phyloP scores from a whole-genome alignment of 371 early-diverging fungal genomes.

The Mucor indicus region DNA sequence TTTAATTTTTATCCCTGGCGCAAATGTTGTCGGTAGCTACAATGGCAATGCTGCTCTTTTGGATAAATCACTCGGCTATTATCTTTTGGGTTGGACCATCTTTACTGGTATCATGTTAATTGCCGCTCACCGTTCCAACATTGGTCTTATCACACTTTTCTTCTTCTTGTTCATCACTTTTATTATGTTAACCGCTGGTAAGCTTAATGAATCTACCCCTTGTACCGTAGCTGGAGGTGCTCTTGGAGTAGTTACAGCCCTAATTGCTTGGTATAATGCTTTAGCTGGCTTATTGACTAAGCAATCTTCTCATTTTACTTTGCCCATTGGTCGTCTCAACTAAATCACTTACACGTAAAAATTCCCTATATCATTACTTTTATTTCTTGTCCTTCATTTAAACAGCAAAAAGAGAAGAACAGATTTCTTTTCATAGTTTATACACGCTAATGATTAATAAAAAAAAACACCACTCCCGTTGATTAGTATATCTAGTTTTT shows the following conservation, averaged over 20 bases:
- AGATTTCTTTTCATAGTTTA: no score
- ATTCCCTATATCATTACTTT: no score
- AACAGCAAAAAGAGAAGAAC: no score
- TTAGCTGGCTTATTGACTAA: constrained; percentile 59
- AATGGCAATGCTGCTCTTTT: constrained; percentile 33
- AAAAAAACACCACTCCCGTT: no score
- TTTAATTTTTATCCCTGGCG: constrained; percentile 54
- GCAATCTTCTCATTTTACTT: constrained; percentile 53
- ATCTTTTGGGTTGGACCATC: constrained; percentile 69
- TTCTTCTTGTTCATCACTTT: constrained; percentile 65
- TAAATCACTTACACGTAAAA: no score
- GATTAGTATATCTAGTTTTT: no score
- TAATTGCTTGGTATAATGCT: constrained; percentile 76
- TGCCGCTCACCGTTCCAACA: constrained; percentile 61
- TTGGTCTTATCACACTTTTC: constrained; percentile 62
- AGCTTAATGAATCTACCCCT: constrained; percentile 29
- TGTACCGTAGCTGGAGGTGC: constrained; percentile 59
- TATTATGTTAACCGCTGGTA: constrained; percentile 57
- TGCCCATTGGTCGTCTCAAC: constrained; percentile 47
- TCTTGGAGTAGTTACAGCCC: constrained; percentile 63
- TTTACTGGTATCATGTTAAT: constrained; percentile 68
- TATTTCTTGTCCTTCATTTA: no score
- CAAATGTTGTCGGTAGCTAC: constrained; percentile 45
- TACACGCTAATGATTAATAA: no score
- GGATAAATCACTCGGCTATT: constrained; percentile 65